phyloP scores from a whole-genome alignment of 2,329 filamentous ascomycete genomes.

The Penicillium sp. region DNA sequence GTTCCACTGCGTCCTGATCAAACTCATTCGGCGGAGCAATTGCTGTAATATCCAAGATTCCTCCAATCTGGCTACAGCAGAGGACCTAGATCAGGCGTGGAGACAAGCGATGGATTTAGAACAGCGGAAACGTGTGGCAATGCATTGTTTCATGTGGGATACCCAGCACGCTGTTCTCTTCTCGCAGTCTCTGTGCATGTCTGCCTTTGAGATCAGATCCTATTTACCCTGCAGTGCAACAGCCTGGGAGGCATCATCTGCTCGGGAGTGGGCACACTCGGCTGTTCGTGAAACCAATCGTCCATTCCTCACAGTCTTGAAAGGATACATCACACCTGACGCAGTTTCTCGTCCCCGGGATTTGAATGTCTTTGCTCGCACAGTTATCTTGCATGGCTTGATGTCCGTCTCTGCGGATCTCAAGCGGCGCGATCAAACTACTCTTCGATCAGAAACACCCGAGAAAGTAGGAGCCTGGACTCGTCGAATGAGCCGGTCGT shows the following conservation, averaged over 20 bases:
- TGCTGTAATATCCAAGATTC: slow-evolving; percentile 47
- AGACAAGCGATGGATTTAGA: slow-evolving; percentile 52
- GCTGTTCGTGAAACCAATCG: slow-evolving; percentile 38
- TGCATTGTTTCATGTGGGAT: slow-evolving; percentile 64
- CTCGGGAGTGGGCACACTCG: slow-evolving; percentile 48
- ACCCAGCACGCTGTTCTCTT: slow-evolving; percentile 62
- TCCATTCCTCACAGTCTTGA: slow-evolving; percentile 51
- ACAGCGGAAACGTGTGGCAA: slow-evolving; percentile 56
- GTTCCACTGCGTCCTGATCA: slow-evolving; percentile 54
- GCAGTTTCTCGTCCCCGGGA: slow-evolving; percentile 35
- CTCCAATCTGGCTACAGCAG: slow-evolving; percentile 31
- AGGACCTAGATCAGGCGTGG: slow-evolving; percentile 49
- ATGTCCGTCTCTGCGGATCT: slow-evolving; percentile 63
- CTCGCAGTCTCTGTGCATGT: slow-evolving; percentile 64
- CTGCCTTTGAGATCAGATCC: slow-evolving; percentile 58
- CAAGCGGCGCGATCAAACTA: slow-evolving; percentile 58
- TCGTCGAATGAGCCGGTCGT: slow-evolving; percentile 49
- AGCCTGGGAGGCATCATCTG: slow-evolving; percentile 55
- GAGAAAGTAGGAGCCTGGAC: slow-evolving; percentile 48
- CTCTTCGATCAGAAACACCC: slow-evolving; percentile 46
- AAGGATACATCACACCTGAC: slow-evolving; percentile 52
- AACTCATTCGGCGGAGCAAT: slow-evolving; percentile 51
- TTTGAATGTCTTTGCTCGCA: slow-evolving; percentile 51
- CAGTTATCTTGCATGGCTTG: slow-evolving; percentile 56
- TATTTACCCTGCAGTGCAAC: slow-evolving; percentile 53